These are phyloP conservation scores for Solanum sejunctum DNA, from an alignment of 257 asterid species.

Conservation along the genomic window DNA sequence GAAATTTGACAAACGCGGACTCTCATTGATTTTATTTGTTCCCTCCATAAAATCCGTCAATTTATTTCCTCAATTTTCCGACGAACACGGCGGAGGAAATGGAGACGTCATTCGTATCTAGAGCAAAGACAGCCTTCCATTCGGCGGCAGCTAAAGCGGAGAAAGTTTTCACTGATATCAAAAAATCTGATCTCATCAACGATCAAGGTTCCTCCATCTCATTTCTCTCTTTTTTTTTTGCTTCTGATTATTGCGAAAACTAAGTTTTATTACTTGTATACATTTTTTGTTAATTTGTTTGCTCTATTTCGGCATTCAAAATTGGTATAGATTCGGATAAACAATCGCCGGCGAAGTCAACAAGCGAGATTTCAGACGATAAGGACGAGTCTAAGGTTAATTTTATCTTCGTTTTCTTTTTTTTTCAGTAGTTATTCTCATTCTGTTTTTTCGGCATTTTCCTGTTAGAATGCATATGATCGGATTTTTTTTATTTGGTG, in stretches of 20 bases:
- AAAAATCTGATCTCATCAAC: conserved; percentile 57
- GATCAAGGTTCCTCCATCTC: conserved; percentile 29
- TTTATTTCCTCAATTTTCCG: not conserved
- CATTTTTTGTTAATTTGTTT: not conserved
- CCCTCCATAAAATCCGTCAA: not conserved
- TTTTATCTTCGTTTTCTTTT: not conserved
- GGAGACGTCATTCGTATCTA: conserved; percentile 84
- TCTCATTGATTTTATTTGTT: not conserved
- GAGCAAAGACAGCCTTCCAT: conserved; percentile 90
- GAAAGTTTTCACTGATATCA: conserved; percentile 84
- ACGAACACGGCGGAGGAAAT: conserved; percentile 27
- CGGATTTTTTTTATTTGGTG: not conserved
- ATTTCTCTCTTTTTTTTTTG: conserved; percentile 10
- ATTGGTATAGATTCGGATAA: conserved; percentile 42
- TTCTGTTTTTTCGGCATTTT: not conserved
- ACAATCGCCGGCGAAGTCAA: conserved; percentile 34
- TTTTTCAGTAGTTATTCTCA: not conserved
- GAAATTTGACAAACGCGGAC: not conserved
- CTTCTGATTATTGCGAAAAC: conserved; percentile 32
- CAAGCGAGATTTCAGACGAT: conserved; percentile 31
- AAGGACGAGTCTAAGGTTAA: conserved; percentile 48
- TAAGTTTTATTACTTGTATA: not conserved
- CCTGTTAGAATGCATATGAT: not conserved
- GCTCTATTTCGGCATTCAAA: conserved; percentile 5
- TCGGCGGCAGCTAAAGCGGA: conserved; percentile 99